Percentiles rank a stretch among this genome's conserved stretches.
Conservation (phyloP, 768 basidiomycete species). For the Stropharia rugosoannulata region DNA sequence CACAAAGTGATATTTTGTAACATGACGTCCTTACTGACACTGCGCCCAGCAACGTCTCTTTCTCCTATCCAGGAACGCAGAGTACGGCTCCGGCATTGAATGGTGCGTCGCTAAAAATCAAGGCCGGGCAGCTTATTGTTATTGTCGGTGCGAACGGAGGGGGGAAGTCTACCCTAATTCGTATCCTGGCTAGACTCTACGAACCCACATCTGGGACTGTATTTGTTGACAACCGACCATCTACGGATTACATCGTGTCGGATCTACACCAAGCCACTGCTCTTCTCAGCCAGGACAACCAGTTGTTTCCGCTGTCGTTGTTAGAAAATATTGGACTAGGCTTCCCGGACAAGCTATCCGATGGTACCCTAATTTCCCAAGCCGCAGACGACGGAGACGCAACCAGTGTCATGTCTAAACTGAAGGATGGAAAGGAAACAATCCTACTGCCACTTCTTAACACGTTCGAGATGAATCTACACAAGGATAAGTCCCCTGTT, state of each 20-base stretch:
- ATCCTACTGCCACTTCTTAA: slow-evolving; percentile 30
- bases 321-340: slow-evolving; percentile 37
- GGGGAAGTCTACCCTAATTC: slow-evolving; percentile 53
- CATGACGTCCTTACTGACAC: not conserved
- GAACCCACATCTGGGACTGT: slow-evolving; percentile 42
- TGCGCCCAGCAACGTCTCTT: slow-evolving; percentile 43
- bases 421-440: slow-evolving; percentile 38
- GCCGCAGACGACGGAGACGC: slow-evolving; percentile 40
- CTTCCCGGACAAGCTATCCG: slow-evolving; percentile 7
- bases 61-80: slow-evolving; percentile 47
- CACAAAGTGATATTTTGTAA: slow-evolving; percentile 2
- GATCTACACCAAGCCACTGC: slow-evolving; percentile 43
- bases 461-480: slow-evolving; percentile 26
- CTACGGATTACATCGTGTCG: slow-evolving; percentile 31
- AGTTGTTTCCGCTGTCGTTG: slow-evolving; percentile 46
- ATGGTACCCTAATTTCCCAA: slow-evolving; percentile 22
- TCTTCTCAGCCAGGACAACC: slow-evolving; percentile 47
- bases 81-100: slow-evolving; percentile 31
- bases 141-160: slow-evolving; percentile 58
- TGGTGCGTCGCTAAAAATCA: slow-evolving; percentile 40
- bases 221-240: slow-evolving; percentile 38
- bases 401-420: slow-evolving; percentile 38
- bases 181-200: slow-evolving; percentile 47
- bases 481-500: slow-evolving; percentile 30
- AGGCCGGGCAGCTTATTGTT: slow-evolving; percentile 49